These are phyloP conservation scores for Kuraishia capsulata DNA, from an alignment of 805 yeast genomes.

Conservation along the genomic window DNA sequence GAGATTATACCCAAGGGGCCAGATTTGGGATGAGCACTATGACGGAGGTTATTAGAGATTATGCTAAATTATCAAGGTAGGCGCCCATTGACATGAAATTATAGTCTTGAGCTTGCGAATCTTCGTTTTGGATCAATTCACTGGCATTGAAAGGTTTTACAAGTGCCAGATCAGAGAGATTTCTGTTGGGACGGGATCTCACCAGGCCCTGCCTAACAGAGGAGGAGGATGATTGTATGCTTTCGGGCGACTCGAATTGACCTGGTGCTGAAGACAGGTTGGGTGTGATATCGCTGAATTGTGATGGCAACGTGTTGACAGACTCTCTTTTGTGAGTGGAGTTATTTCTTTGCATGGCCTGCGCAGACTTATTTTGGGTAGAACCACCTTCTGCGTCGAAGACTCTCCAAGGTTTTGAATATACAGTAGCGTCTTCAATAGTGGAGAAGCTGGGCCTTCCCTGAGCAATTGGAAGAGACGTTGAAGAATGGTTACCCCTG, in stretches of 20 bases:
- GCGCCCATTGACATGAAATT: constrained; percentile 1
- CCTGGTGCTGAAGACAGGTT: background rate
- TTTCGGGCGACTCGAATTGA: background rate
- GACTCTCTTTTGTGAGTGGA: constrained; percentile 1
- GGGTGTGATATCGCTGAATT: constrained; percentile 2
- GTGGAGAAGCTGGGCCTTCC: background rate
- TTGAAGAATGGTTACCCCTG: background rate
- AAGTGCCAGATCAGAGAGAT: background rate
- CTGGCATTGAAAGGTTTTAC: background rate
- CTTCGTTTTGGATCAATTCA: no score
- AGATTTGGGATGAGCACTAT: no score
- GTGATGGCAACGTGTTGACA: constrained; percentile 1
- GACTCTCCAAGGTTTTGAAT: no score
- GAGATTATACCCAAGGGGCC: no score
- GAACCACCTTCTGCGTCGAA: no score
- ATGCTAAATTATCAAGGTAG: background rate
- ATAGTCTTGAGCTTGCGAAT: background rate
- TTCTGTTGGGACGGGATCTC: background rate
- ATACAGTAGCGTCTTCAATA: background rate
- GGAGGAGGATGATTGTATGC: background rate
- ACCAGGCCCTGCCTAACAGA: background rate
- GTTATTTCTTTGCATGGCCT: no score
- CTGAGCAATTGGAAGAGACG: background rate
- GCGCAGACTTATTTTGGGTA: no score
- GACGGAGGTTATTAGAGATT: no score